Conservation (phyloP, 306 rosid genomes). For the Cucurbita moschata region DNA sequence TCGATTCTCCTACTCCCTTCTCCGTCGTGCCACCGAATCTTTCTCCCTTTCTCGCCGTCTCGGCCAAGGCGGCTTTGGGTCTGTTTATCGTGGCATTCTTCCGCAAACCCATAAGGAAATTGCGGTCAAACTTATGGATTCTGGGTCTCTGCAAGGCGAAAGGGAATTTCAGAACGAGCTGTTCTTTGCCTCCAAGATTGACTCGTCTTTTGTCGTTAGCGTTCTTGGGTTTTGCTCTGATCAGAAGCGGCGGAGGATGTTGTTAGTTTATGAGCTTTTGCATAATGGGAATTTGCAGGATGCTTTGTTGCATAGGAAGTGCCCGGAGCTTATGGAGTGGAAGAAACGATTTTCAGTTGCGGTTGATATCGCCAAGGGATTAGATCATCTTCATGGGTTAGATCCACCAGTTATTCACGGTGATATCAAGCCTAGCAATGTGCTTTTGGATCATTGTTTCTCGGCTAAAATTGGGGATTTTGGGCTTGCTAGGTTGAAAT, state of each 20-base stretch:
- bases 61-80: slow-evolving; percentile 90
- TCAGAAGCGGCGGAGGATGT: slow-evolving; percentile 49
- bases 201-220: slow-evolving; percentile 31
- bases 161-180: slow-evolving; percentile 93
- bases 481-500: slow-evolving; percentile 60
- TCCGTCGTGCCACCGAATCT: slow-evolving; percentile 76
- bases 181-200: slow-evolving; percentile 55
- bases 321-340: slow-evolving; percentile 59
- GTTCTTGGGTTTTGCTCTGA: slow-evolving; percentile 71
- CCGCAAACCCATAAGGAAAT: slow-evolving; percentile 27
- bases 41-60: slow-evolving; percentile 53
- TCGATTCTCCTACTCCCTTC: slow-evolving; percentile 52
- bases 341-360: slow-evolving; percentile 30
- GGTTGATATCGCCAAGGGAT: slow-evolving; percentile 49
- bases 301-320: slow-evolving; percentile 56
- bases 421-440: slow-evolving; percentile 82
- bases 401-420: slow-evolving; percentile 81
- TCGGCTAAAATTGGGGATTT: slow-evolving; percentile 62
- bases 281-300: slow-evolving; percentile 76
- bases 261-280: slow-evolving; percentile 73
- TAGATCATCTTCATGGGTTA: slow-evolving; percentile 49
- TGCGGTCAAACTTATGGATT: slow-evolving; percentile 85
- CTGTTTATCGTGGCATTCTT: slow-evolving; percentile 50
- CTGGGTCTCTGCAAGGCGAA: slow-evolving; percentile 69
- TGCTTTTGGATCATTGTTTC: slow-evolving; percentile 41